phyloP scores from a whole-genome alignment of 148 eudicot species.

The Rheum nobile region DNA sequence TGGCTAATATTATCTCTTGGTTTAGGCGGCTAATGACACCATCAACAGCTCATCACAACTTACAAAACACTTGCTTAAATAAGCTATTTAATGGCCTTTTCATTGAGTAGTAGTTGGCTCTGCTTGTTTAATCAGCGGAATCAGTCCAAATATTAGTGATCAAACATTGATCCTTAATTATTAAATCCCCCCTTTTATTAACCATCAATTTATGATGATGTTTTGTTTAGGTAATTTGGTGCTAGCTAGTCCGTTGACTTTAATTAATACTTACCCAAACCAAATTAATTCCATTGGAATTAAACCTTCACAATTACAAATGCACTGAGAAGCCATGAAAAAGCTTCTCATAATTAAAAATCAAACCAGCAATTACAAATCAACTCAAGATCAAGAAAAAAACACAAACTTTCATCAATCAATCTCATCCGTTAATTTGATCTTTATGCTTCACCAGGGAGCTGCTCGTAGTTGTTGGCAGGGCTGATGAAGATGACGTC shows the following conservation, averaged over 20 bases:
- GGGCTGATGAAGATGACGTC: constrained; percentile 45
- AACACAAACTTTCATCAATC: not conserved
- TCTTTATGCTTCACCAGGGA: constrained; percentile 22
- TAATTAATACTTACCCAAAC: not conserved
- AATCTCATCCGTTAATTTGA: not conserved
- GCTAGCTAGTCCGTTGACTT: not conserved
- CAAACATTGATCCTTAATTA: too few species aligned
- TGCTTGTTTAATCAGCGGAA: not conserved
- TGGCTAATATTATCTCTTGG: not conserved
- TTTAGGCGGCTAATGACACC: not conserved
- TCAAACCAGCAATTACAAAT: not conserved
- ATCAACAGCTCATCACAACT: not conserved
- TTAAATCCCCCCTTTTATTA: not conserved
- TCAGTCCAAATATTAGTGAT: not conserved
- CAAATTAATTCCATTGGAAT: not conserved
- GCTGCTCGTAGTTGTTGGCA: constrained; percentile 37
- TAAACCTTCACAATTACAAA: constrained; percentile 2
- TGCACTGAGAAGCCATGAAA: not conserved
- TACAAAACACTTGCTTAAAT: not conserved
- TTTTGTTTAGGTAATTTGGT: not conserved
- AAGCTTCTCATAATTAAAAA: not conserved
- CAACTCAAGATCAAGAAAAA: not conserved
- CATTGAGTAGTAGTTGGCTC: not conserved
- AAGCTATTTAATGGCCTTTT: not conserved
- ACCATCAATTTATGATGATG: not conserved